Evolutionary conservation across 2,329 filamentous ascomycete species (phyloP), one percentile per base, ranked within the genome.

Genomic region (Nakataea oryzae): DNA sequence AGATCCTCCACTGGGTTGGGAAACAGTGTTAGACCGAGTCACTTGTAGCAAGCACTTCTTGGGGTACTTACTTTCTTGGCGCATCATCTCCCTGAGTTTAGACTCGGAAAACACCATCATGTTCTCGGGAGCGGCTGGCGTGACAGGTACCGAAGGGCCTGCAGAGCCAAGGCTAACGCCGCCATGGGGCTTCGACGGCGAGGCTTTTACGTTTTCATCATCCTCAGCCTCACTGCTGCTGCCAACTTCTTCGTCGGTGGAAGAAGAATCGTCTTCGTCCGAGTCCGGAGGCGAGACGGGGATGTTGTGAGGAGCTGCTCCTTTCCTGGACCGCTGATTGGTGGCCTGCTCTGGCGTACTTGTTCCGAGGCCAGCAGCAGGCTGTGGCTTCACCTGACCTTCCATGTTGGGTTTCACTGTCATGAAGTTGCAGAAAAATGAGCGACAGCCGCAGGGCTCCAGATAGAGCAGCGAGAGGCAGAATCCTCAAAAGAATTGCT

Each of bases 41-140:
- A 50, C 41, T 50, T n/a, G 17, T n/a, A 50, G 21, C 41, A n/a
- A n/a, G 17, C 8, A 21, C n/a, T 7, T 4, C 13, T 4, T 3
- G 54, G 26, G 28, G 24, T n/a, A 27, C 58, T 47, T 60, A 32
- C 59, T 30, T 61, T 61, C 50, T 34, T 60, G 41, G 32, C 41
- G 47, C 50, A 60, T 56, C 11, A 60, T 60, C 47, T 60, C 59
- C 32, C 59, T 30, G 11, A 60, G 59, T 29, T 54, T 30, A 3
- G 28, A 24, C 26, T 54, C 47, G 11, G 59, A 55, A n/a, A 61
- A 8, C 27, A 61, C 14, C 24, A 41, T n/a, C 54, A 55, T 61
- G 24, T 17, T 24, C 28, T 34, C n/a, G 26, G 29, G 17, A n/a
- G 29, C 2, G 11, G 30, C n/a, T n/a, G n/a, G 14, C 14, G 6